Evolutionary conservation across 352 stramenopile species (phyloP).

Genomic region (Pythium graminicola): DNA sequence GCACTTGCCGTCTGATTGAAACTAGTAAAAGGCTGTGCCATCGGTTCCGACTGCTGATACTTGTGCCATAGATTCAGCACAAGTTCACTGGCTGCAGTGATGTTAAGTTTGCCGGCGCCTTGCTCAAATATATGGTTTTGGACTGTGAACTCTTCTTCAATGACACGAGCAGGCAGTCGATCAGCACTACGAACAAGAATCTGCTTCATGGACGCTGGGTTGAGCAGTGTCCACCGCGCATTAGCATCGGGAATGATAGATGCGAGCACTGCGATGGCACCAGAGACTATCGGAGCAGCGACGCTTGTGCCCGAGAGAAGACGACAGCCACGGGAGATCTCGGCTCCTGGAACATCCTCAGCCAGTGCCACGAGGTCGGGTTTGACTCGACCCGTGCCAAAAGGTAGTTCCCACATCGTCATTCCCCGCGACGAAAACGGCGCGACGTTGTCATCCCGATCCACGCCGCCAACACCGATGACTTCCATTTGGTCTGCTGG

Average conservation of each 20-base stretch:
- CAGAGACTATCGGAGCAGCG: slow-evolving; percentile 75
- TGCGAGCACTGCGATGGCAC: slow-evolving; percentile 63
- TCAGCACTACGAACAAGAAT: slow-evolving; percentile 55
- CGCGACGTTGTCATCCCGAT: slow-evolving; percentile 45
- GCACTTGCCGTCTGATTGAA: slow-evolving; percentile 30
- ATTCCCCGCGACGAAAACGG: slow-evolving; percentile 79
- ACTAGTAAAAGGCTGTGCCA: slow-evolving; percentile 9
- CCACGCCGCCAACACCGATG: slow-evolving; percentile 76
- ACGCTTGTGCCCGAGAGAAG: slow-evolving; percentile 78
- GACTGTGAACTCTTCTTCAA: slow-evolving; percentile 34
- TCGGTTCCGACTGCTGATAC: slow-evolving; percentile 16
- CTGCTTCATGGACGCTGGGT: slow-evolving; percentile 65
- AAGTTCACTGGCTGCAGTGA: slow-evolving; percentile 45
- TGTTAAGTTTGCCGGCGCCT: slow-evolving; percentile 65
- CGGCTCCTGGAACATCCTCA: slow-evolving; percentile 57
- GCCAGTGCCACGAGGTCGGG: slow-evolving; percentile 72
- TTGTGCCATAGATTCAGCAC: slow-evolving; percentile 36
- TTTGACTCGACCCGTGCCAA: slow-evolving; percentile 80
- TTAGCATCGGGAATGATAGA: slow-evolving; percentile 51
- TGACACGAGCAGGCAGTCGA: slow-evolving; percentile 27
- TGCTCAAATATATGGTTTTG: slow-evolving; percentile 85
- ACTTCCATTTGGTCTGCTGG: slow-evolving; percentile 81
- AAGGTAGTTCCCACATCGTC: slow-evolving; percentile 81
- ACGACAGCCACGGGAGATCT: slow-evolving; percentile 45
- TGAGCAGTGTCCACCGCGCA: slow-evolving; percentile 48